Base-by-base conservation (phyloP, 495 filamentous ascomycete species). In the Aeminium ludgeri region DNA sequence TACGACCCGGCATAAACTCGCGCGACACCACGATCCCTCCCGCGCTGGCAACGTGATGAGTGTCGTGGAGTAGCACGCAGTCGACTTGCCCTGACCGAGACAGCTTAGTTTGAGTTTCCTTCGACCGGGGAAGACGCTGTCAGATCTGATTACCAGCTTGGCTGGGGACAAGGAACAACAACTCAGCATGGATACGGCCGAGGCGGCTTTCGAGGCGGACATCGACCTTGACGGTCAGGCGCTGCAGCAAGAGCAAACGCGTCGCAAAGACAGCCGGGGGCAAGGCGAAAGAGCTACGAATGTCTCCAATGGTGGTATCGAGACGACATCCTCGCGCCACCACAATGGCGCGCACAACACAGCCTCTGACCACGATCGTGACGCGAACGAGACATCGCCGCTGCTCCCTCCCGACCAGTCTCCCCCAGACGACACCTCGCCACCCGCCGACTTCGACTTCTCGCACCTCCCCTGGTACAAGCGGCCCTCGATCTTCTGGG, bases 401-500 rank as follows among this genome's bases (percentile, higher is more conserved):
- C 31, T 45, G 1, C 34, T 53, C 6, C 29, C 34, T 10, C 30
- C 8, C 12, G 37, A 41, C 11, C 1, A 19, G 10, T 34, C 45
- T 15, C 8, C 23, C 8, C 23, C 23, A 4, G 41, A 49, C 10
- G 45, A 45, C 34, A 36, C 30, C 29, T 38, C 49, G 31, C 20
- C 18, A n/a, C 45, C 32, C 0, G 38, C 46, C 12, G 40, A 39
- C 42, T 67, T 66, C 8, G 80, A 85, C 41, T 82, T 80, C 43
- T 63, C 67, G 30, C 69, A 66, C 2, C 49, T 77, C 38, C 70
- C 76, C 13, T 82, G 78, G 78, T 82, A 74, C 69, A 73, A 66
- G 49, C 73, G 47, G 49, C 83, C 82, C 15, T 82, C 78, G 82
- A 70, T 93, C 28, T 82, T 68, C 57, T 97, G 86, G 83, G 62